A percentile compares a stretch with the other conserved stretches of the same genome.
These are phyloP conservation scores for Fragaria nilgerrensis DNA, from an alignment of 306 rosid genomes.

Conservation along the genomic window DNA sequence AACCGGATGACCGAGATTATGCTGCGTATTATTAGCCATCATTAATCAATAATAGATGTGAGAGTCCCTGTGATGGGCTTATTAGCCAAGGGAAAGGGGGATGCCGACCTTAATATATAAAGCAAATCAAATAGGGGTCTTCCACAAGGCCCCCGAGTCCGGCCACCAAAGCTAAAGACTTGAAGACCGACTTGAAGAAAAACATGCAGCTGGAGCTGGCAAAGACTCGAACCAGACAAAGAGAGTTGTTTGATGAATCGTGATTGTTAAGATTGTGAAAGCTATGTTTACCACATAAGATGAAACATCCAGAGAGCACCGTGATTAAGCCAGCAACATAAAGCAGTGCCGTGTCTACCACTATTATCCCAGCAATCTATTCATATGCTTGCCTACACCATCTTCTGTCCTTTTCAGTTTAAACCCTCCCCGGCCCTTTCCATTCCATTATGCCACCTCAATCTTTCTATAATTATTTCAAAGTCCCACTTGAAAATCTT, in stretches of 20 bases:
- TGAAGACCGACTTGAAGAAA: not conserved
- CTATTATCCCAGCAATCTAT: not conserved
- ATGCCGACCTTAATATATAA: too few relatives aligned
- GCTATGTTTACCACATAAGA: not conserved
- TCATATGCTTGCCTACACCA: not conserved
- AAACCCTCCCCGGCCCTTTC: not conserved
- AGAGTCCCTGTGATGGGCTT: too few relatives aligned
- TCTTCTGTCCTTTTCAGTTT: not conserved
- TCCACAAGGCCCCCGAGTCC: too few relatives aligned
- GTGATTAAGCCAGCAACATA: not conserved
- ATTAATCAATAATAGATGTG: too few relatives aligned
- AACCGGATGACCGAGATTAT: too few relatives aligned
- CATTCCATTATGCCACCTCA: not conserved
- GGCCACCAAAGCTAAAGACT: too few relatives aligned
- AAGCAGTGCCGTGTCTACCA: slow-evolving; percentile 2
- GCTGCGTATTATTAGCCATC: too few relatives aligned
- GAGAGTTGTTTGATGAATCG: not conserved
- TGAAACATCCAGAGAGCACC: not conserved
- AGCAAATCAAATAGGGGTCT: too few relatives aligned
- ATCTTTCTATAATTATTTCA: not conserved
- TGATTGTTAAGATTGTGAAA: slow-evolving; percentile 7
- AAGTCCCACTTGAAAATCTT: not conserved
- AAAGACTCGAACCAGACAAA: not conserved
- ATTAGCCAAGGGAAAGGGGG: too few relatives aligned
- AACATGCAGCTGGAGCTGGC: not conserved